phyloP scores from a whole-genome alignment of 768 basidiomycete species.

The Termitomyces sp. region DNA sequence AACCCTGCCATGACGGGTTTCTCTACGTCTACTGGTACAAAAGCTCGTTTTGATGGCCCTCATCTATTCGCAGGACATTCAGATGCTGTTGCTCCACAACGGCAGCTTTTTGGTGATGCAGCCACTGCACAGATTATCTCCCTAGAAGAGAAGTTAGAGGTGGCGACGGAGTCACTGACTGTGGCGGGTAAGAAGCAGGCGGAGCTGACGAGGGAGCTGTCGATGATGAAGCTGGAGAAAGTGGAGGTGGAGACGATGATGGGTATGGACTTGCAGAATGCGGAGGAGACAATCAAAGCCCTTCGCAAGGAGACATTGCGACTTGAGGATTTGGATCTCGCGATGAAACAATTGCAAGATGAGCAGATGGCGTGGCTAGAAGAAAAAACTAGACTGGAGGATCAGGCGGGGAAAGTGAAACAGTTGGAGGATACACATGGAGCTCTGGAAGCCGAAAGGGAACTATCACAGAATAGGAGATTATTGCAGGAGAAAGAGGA shows the following conservation, averaged over 20 bases:
- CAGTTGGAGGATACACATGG: conserved; percentile 34
- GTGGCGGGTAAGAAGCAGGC: conserved; percentile 57
- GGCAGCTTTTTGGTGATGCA: conserved; percentile 36
- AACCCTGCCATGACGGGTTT: conserved; percentile 40
- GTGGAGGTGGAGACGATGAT: conserved; percentile 60
- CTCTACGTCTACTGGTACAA: conserved; percentile 30
- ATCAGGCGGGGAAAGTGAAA: conserved; percentile 28
- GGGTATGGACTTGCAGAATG: conserved; percentile 58
- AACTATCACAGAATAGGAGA: conserved; percentile 26
- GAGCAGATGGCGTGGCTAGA: conserved; percentile 48
- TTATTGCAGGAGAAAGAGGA: conserved; percentile 37
- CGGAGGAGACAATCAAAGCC: conserved; percentile 57
- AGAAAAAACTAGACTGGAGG: conserved; percentile 39
- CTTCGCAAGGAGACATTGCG: conserved; percentile 51
- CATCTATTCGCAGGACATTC: conserved; percentile 84
- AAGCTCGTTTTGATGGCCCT: conserved; percentile 67
- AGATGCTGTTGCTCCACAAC: conserved; percentile 53
- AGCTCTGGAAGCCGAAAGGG: conserved; percentile 32
- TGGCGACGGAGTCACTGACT: conserved; percentile 51
- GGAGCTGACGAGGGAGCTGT: conserved; percentile 56
- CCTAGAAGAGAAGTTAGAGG: conserved; percentile 63
- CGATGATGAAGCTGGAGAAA: conserved; percentile 60
- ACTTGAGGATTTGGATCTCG: conserved; percentile 41
- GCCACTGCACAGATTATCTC: conserved; percentile 37
- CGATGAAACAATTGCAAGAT: conserved; percentile 39